These are phyloP conservation scores for Chamaecyparis obtusa DNA, from an alignment of 75 land plant genomes.

Conservation along the genomic window DNA sequence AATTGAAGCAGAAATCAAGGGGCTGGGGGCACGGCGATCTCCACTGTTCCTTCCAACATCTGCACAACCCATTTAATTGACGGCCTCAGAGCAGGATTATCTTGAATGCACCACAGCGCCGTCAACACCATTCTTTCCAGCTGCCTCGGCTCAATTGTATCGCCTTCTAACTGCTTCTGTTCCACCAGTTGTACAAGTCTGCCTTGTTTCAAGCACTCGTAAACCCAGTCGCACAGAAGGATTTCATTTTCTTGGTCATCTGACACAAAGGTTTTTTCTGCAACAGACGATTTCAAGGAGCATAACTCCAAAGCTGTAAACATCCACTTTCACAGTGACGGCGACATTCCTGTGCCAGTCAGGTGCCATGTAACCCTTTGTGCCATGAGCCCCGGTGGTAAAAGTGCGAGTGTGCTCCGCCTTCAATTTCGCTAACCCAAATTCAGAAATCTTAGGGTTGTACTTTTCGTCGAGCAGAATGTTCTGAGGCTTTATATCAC, in stretches of 20 bases:
- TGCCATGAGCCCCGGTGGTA: conserved; percentile 25
- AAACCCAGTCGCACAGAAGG: conserved; percentile 20
- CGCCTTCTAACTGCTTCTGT: conserved; percentile 1
- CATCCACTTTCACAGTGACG: conserved; percentile 19
- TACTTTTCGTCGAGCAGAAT: conserved; percentile 20
- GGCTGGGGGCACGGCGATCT: conserved; percentile 15
- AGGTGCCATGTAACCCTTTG: conserved; percentile 53
- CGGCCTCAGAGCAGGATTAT: conserved; percentile 26
- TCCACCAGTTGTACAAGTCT: conserved; percentile 7
- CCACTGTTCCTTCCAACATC: conserved; percentile 35
- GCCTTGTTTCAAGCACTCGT: conserved; percentile 14
- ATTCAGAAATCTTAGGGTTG: conserved; percentile 20
- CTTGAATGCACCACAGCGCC: conserved; percentile 41
- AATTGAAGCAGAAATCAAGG: background rate
- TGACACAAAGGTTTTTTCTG: conserved; percentile 2
- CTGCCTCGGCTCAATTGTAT: conserved; percentile 4
- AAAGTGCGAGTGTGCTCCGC: conserved; percentile 17
- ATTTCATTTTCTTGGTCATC: conserved; percentile 5
- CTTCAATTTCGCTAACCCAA: conserved; percentile 31
- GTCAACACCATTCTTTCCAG: conserved; percentile 26
- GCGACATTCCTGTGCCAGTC: conserved; percentile 36
- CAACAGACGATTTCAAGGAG: conserved; percentile 21
- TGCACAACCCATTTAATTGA: conserved; percentile 23
- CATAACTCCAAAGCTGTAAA: conserved; percentile 24
- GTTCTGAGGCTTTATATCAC: conserved; percentile 22